Conservation (phyloP, 2,329 filamentous ascomycete species). For the Arachnomyces sp. region DNA sequence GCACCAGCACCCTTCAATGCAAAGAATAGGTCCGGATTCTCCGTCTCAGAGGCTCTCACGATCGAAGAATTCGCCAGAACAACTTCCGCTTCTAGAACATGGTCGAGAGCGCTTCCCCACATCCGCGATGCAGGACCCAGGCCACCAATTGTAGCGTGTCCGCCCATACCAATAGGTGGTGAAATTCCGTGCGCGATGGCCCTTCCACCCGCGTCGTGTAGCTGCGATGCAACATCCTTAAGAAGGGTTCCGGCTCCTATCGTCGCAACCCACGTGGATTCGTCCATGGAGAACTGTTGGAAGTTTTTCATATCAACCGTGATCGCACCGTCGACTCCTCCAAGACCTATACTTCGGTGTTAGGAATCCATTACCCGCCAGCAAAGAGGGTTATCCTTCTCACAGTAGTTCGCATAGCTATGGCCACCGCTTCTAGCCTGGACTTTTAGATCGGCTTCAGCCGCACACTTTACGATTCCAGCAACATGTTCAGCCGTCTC, state of each 20-base stretch:
- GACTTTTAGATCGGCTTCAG: not conserved
- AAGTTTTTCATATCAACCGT: conserved; percentile 3
- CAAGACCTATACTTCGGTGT: conserved; percentile 18
- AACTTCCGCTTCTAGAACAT: conserved; percentile 41
- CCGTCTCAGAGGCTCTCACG: conserved; percentile 20
- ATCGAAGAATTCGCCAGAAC: conserved; percentile 36
- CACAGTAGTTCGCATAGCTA: conserved; percentile 1
- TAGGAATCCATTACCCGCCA: too few relatives aligned
- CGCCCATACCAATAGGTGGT: conserved; percentile 31
- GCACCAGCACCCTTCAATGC: conserved; percentile 30
- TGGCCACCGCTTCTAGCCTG: conserved; percentile 3
- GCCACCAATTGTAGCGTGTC: conserved; percentile 34
- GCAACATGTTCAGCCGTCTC: conserved; percentile 3
- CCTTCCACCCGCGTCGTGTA: conserved; percentile 22
- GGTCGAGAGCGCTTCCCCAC: conserved; percentile 46
- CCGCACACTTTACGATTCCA: conserved; percentile 2
- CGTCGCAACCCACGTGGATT: conserved; percentile 23
- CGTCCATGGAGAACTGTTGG: conserved; percentile 22
- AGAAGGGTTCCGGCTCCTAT: conserved; percentile 29
- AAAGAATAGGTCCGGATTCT: conserved; percentile 27
- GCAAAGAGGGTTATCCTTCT: too few relatives aligned
- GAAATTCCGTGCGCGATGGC: conserved; percentile 34
- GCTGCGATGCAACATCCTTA: conserved; percentile 24
- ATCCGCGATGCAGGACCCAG: conserved; percentile 36
- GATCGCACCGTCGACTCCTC: conserved; percentile 24